Conservation (phyloP, 116 monocot species). For the Papilionanthe hybrid region DNA sequence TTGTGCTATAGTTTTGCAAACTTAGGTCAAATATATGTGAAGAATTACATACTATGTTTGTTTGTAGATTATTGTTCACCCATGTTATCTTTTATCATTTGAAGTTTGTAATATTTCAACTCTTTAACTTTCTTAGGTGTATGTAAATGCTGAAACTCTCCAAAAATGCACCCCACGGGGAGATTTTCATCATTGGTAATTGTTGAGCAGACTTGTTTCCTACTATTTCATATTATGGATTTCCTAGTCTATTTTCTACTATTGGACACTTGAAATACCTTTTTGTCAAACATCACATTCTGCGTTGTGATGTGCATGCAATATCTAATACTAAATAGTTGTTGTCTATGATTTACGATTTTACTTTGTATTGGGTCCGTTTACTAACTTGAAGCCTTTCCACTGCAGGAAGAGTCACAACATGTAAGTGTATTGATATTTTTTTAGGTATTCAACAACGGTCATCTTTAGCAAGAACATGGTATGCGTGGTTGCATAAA, state of each 20-base stretch:
- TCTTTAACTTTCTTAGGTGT: slow-evolving; percentile 17
- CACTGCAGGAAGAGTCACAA: slow-evolving; percentile 33
- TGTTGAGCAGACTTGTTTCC: not conserved
- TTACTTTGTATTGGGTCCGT: not conserved
- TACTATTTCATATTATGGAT: not conserved
- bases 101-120: not conserved
- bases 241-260: not conserved
- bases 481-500: slow-evolving; percentile 32
- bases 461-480: slow-evolving; percentile 22
- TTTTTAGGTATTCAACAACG: slow-evolving; percentile 39
- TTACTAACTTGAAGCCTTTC: not conserved
- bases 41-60: not conserved
- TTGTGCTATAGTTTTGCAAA: too few relatives aligned
- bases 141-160: slow-evolving; percentile 31
- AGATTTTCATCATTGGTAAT: slow-evolving; percentile 23
- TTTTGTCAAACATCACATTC: not conserved
- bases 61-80: not conserved
- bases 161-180: slow-evolving; percentile 9
- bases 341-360: not conserved
- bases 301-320: not conserved
- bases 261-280: not conserved
- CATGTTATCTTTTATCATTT: not conserved
- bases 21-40: too few relatives aligned
- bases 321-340: not conserved
- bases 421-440: too few relatives aligned